Evolutionary conservation across 768 basidiomycete species (phyloP), one percentile per base, ranked within the genome.

Genomic region (Xerocomellus amylosporus): DNA sequence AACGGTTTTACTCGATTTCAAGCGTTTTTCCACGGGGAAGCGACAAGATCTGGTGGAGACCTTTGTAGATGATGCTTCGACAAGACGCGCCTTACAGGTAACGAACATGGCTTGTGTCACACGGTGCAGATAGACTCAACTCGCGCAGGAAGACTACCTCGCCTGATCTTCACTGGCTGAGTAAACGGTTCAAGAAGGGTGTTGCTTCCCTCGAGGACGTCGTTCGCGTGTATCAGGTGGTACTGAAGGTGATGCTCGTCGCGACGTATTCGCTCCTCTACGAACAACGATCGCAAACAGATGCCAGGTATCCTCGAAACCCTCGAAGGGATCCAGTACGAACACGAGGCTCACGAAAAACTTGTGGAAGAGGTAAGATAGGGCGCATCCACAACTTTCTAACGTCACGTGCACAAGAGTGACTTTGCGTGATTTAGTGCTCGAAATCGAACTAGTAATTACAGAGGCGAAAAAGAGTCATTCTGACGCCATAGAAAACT

Each of bases 171-270:
- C 88, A 88, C 60, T 84, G 97, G 3, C 79, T 99, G 20, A 86
- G 87, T 65, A 98, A 98, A 69, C 83, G 90, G 17, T 95, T 99
- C 73, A 88, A 92, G 69, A 89, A 88, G 58, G 80, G 84, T 0
- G 79, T 83, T 5, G 94, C 94, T 0, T 84, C 85, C 0, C 80
- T 99, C 6, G 94, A 98, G 63, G 95, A 99, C 63, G 93, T 98
- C 8, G 93, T 98, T 10, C 84, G 96, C 2, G 88, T 96, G 0
- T 98, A 98, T 67, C 96, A 99, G 68, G 93, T 95, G 1, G 85
- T 94, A 2, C 70, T 89, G 24, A 90, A 90, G 76, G 93, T 93
- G 51, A 44, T 8, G 20, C 19, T 26, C 33, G 28, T 4, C 2
- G 28, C 17, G 19, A 22, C 8, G 14, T 39, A 14, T 41, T 54